Evolutionary conservation across 441 rosid species (phyloP).

Genomic region (Bocquillonia castaneifolia): DNA sequence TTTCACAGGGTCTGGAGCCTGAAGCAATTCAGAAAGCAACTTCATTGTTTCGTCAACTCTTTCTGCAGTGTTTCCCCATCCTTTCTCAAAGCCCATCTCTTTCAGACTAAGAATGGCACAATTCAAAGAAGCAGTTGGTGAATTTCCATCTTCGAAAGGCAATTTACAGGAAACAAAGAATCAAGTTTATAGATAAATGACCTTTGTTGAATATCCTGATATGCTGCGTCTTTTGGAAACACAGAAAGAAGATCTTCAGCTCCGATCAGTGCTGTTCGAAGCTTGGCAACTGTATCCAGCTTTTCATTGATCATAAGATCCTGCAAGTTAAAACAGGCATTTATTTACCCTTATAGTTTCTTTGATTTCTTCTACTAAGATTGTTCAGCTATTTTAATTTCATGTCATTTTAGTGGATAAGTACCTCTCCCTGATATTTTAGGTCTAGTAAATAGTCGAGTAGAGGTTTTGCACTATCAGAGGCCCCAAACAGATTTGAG

Average conservation of each 20-base stretch:
- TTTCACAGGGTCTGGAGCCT: conserved; percentile 65
- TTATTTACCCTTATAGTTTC: background rate
- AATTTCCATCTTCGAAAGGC: background rate
- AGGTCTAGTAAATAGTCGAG: conserved; percentile 57
- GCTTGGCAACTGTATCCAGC: conserved; percentile 53
- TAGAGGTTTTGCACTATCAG: conserved; percentile 33
- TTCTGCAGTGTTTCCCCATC: conserved; percentile 81
- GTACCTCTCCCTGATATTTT: conserved; percentile 77
- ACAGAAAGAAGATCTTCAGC: conserved; percentile 45
- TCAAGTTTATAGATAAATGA: conserved; percentile 9
- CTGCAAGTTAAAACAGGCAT: conserved; percentile 32
- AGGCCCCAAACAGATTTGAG: conserved; percentile 41
- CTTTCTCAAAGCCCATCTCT: conserved; percentile 76
- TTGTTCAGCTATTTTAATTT: background rate
- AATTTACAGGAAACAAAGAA: background rate
- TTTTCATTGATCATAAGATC: conserved; percentile 62
- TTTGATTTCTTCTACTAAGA: no score
- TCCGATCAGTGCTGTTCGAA: conserved; percentile 47
- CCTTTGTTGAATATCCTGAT: conserved; percentile 59
- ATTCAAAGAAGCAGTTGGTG: background rate
- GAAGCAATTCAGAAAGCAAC: conserved; percentile 57
- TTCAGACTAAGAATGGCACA: conserved; percentile 41
- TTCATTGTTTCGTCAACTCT: conserved; percentile 65
- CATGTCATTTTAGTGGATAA: background rate
- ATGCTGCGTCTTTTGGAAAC: conserved; percentile 50